These are phyloP conservation scores for Coemansia furcata DNA, from an alignment of 192 early-diverging fungal genomes.

Conservation along the genomic window DNA sequence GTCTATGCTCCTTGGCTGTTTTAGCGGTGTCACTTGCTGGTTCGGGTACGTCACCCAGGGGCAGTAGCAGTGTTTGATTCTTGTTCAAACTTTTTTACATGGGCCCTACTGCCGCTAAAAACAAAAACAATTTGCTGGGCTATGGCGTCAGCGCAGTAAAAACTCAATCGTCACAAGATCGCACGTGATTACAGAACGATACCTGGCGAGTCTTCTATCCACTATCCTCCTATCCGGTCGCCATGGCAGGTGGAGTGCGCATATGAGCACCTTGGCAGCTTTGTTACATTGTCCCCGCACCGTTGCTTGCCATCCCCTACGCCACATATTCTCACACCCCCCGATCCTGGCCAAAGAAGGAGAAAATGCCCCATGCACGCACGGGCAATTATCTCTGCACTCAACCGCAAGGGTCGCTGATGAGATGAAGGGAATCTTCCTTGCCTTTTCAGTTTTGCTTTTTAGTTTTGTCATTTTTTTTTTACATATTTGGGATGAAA, in stretches of 20 bases:
- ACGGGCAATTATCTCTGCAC: background rate
- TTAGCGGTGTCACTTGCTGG: background rate
- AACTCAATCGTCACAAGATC: background rate
- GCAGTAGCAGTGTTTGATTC: background rate
- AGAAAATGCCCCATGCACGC: background rate
- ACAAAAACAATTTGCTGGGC: background rate
- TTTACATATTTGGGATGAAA: background rate
- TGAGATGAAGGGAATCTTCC: background rate
- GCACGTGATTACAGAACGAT: background rate
- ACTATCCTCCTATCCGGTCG: background rate
- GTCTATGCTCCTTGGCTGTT: background rate
- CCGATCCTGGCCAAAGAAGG: background rate
- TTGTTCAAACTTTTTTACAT: background rate
- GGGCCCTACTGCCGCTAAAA: background rate
- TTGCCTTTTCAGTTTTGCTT: background rate
- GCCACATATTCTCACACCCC: background rate
- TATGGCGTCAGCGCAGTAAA: background rate
- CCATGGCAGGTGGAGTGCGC: background rate
- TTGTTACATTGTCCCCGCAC: background rate
- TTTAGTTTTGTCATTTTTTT: background rate
- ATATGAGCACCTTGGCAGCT: background rate
- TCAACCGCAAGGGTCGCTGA: background rate
- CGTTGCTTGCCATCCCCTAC: background rate
- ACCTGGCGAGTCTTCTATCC: too few species aligned
- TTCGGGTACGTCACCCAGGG: background rate